Evolutionary conservation across 139 green algal species (phyloP).

Genomic region (Chlamydomonas sp.): DNA sequence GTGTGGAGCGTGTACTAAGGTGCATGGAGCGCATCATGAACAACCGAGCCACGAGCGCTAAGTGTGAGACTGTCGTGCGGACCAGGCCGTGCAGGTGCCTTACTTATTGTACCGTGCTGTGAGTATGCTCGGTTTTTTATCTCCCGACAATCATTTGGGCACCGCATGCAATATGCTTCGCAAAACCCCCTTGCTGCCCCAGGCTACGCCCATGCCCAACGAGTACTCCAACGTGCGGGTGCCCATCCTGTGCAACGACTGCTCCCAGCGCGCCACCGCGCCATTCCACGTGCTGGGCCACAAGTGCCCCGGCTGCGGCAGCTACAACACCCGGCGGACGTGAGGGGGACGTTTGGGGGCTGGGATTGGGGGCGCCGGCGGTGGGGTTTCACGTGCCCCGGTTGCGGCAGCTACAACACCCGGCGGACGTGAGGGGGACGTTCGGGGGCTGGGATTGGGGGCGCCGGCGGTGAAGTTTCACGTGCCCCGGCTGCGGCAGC

Average conservation of each 20-base stretch:
- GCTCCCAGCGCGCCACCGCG: constrained; percentile 40
- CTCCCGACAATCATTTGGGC: no score
- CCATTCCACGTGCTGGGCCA: constrained; percentile 83
- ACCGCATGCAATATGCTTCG: neutral
- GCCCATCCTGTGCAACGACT: constrained; percentile 80
- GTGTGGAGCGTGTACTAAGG: neutral
- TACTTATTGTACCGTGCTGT: no score
- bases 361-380: no score
- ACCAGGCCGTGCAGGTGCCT: constrained; percentile 29
- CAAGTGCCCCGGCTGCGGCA: constrained; percentile 74
- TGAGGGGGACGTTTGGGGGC: neutral
- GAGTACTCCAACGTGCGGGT: constrained; percentile 69
- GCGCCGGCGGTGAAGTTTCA: no score
- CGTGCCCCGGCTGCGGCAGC: no score
- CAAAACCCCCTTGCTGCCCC: neutral
- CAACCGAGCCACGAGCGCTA: constrained; percentile 48
- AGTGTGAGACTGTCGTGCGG: constrained; percentile 66
- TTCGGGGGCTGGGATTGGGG: no score
- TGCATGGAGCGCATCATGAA: neutral
- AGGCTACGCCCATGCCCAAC: constrained; percentile 65
- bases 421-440: no score
- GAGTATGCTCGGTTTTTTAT: no score
- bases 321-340: constrained; percentile 82
- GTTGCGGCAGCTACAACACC: constrained; percentile 71
- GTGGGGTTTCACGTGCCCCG: no score